Evolutionary conservation across 371 early-diverging fungal genomes (phyloP).

Genomic region (Rhizopus stolonifer): DNA sequence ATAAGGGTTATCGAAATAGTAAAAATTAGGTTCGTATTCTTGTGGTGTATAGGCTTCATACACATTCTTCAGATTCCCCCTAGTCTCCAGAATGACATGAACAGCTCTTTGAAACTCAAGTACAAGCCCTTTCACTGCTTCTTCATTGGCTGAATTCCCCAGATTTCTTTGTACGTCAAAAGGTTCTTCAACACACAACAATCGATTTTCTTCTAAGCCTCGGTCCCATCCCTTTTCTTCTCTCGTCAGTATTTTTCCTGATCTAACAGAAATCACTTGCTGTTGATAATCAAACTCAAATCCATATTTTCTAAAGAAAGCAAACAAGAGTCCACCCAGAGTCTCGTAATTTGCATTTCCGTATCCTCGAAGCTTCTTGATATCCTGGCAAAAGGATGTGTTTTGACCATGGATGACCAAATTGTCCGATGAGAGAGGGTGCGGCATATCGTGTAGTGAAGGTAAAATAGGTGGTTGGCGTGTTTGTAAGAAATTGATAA

Average conservation of each 20-base stretch:
- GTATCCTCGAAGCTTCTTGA: slow-evolving; percentile 61
- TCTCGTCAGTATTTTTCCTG: slow-evolving; percentile 75
- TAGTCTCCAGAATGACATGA: slow-evolving; percentile 28
- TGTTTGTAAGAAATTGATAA: slow-evolving; percentile 28
- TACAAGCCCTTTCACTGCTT: slow-evolving; percentile 72
- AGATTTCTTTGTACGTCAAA: slow-evolving; percentile 82
- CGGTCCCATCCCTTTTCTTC: slow-evolving; percentile 78
- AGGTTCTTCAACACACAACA: slow-evolving; percentile 88
- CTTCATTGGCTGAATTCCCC: slow-evolving; percentile 84
- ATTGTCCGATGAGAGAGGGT: slow-evolving; percentile 8
- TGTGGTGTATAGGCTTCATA: not conserved
- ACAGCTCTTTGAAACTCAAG: slow-evolving; percentile 77
- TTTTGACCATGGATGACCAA: slow-evolving; percentile 16
- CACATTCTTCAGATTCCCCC: not conserved
- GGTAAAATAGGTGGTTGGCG: slow-evolving; percentile 79
- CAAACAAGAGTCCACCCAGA: slow-evolving; percentile 79
- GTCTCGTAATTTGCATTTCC: slow-evolving; percentile 72
- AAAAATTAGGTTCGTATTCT: not conserved
- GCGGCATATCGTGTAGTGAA: slow-evolving; percentile 64
- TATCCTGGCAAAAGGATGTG: slow-evolving; percentile 62
- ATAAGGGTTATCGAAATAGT: not conserved
- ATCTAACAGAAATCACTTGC: slow-evolving; percentile 81
- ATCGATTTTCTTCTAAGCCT: slow-evolving; percentile 38
- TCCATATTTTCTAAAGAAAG: slow-evolving; percentile 81
- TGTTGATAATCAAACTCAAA: slow-evolving; percentile 79